A percentile compares a stretch with the other conserved stretches of the same genome.
These are phyloP conservation scores for Triglochin maritima DNA, from an alignment of 106 monocot genomes.

Conservation along the genomic window DNA sequence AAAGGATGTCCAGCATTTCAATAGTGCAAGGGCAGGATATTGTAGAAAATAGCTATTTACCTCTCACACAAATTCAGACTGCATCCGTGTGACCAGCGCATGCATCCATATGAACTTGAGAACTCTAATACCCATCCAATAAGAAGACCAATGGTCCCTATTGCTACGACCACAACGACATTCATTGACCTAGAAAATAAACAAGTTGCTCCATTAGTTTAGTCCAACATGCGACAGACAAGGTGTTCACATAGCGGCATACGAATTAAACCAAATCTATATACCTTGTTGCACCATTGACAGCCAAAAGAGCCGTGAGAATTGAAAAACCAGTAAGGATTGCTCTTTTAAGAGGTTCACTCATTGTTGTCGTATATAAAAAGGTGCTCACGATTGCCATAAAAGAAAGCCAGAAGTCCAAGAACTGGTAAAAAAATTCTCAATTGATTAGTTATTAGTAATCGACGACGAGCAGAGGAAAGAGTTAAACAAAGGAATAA, in stretches of 20 bases:
- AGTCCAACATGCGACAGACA: not conserved
- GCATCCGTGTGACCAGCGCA: slow-evolving; percentile 14
- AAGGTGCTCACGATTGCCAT: slow-evolving; percentile 97
- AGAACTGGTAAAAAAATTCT: slow-evolving; percentile 34
- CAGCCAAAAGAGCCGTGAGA: slow-evolving; percentile 81
- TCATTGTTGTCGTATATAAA: slow-evolving; percentile 66
- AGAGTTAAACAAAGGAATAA: too few relatives aligned
- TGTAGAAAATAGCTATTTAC: slow-evolving; percentile 12
- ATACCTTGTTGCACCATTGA: slow-evolving; percentile 72
- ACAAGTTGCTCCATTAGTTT: not conserved
- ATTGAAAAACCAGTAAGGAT: slow-evolving; percentile 63
- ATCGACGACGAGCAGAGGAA: too few relatives aligned
- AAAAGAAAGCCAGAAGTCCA: slow-evolving; percentile 99
- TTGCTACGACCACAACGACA: slow-evolving; percentile 65
- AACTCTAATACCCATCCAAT: slow-evolving; percentile 81
- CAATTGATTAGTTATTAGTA: too few relatives aligned
- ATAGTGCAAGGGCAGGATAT: not conserved
- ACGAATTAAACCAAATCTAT: not conserved
- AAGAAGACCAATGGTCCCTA: slow-evolving; percentile 68
- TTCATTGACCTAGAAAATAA: slow-evolving; percentile 47
- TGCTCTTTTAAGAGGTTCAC: slow-evolving; percentile 72
- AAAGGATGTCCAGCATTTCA: not conserved
- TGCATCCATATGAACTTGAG: slow-evolving; percentile 29
- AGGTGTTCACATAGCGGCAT: not conserved
- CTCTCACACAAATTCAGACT: slow-evolving; percentile 29